phyloP scores from a whole-genome alignment of 2,329 filamentous ascomycete genomes.

The Falciphora oryzae region DNA sequence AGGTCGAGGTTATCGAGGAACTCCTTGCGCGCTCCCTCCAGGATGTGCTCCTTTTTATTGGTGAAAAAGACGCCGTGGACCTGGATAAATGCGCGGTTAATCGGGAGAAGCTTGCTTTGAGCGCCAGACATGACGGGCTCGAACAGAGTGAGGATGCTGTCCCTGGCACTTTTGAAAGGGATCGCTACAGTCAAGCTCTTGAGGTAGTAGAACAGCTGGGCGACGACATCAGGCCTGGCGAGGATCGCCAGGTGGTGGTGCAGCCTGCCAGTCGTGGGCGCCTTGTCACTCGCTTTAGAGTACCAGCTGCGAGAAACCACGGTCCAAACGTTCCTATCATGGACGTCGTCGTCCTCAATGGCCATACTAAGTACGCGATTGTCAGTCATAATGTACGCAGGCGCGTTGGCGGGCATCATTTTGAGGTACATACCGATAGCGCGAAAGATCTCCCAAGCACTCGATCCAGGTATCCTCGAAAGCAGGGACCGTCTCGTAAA shows the following conservation, averaged over 20 bases:
- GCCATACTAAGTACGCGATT: conserved; percentile 59
- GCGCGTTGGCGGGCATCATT: too few relatives aligned
- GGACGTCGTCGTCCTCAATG: conserved; percentile 74
- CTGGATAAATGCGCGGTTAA: conserved; percentile 58
- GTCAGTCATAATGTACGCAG: too few relatives aligned
- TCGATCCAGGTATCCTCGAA: conserved; percentile 93
- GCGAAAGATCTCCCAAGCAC: conserved; percentile 77
- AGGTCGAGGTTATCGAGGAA: too few relatives aligned
- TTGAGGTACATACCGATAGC: conserved; percentile 48
- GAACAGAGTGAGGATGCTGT: too few relatives aligned
- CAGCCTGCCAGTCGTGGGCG: conserved; percentile 68
- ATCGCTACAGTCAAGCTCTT: too few relatives aligned
- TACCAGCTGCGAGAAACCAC: conserved; percentile 80
- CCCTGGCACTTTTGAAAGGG: too few relatives aligned
- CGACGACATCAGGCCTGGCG: conserved; percentile 60
- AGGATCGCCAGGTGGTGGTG: conserved; percentile 87
- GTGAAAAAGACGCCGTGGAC: conserved; percentile 61
- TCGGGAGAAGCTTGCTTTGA: conserved; percentile 25
- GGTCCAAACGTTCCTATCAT: conserved; percentile 76
- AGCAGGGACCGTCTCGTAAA: conserved; percentile 76
- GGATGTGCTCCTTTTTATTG: conserved; percentile 38
- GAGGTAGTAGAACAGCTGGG: too few relatives aligned
- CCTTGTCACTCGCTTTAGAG: conserved; percentile 69
- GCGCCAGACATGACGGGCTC: conserved; percentile 42
- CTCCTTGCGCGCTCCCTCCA: conserved; percentile 39